A percentile compares a stretch with the other conserved stretches of the same genome.
These are phyloP conservation scores for Aspergillus caelatus DNA, from an alignment of 2,329 filamentous ascomycete species.

Conservation along the genomic window DNA sequence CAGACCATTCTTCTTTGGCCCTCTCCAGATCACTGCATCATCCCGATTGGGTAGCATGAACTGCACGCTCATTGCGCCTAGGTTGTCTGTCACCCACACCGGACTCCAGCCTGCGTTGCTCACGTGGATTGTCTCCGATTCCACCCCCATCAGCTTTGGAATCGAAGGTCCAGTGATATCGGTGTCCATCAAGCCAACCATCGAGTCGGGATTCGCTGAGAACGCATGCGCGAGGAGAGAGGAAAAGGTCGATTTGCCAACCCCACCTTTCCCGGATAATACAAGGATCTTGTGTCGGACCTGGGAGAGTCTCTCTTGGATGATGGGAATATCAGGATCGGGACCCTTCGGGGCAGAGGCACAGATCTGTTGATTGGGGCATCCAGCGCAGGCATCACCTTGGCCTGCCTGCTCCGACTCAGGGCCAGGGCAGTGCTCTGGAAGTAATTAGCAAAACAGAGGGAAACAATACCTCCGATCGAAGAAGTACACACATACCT, in stretches of 20 bases:
- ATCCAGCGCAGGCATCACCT: constrained; percentile 86
- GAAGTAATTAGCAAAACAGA: constrained; percentile 8
- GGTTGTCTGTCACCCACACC: constrained; percentile 92
- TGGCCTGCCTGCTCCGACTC: constrained; percentile 59
- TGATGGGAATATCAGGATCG: constrained; percentile 89
- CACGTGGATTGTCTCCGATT: constrained; percentile 89
- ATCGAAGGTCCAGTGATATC: constrained; percentile 97
- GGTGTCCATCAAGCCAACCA: constrained; percentile 94
- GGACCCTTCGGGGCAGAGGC: constrained; percentile 92
- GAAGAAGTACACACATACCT: constrained; percentile 44
- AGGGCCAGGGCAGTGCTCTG: constrained; percentile 88
- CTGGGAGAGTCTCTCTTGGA: constrained; percentile 76
- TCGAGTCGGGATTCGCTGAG: constrained; percentile 74
- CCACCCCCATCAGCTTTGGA: constrained; percentile 98
- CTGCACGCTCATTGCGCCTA: constrained; percentile 96
- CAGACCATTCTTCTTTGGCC: constrained; percentile 96
- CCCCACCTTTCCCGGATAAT: constrained; percentile 91
- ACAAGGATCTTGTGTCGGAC: constrained; percentile 93
- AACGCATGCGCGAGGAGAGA: constrained; percentile 87
- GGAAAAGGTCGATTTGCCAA: constrained; percentile 94
- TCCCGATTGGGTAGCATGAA: constrained; percentile 96
- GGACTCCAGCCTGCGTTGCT: constrained; percentile 89
- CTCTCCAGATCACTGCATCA: constrained; percentile 95
- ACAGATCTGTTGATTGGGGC: constrained; percentile 94
- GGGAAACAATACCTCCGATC: not conserved